phyloP scores from a whole-genome alignment of 2,329 filamentous ascomycete species.

The Beauveria sp. region DNA sequence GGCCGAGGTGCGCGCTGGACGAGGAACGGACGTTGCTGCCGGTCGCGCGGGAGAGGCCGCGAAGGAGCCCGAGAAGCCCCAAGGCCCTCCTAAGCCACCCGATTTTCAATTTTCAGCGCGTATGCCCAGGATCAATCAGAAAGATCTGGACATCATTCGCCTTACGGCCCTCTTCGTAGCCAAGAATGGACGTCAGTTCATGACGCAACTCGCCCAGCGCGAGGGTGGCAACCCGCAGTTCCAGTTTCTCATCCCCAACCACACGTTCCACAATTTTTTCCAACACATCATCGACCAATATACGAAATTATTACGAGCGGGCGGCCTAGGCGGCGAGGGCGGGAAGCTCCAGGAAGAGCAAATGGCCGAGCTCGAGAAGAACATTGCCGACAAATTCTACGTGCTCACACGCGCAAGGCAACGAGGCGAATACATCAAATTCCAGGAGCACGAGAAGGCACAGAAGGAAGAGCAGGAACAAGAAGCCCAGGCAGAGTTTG shows the following conservation, averaged over 20 bases:
- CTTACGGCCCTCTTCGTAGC: constrained; percentile 88
- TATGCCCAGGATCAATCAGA: constrained; percentile 94
- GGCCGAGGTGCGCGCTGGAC: constrained; percentile 73
- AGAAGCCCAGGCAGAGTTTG: constrained; percentile 66
- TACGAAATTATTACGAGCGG: constrained; percentile 63
- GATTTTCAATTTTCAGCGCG: constrained; percentile 90
- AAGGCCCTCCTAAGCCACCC: constrained; percentile 76
- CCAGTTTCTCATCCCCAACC: constrained; percentile 89
- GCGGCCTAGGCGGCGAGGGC: constrained; percentile 57
- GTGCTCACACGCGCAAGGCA: constrained; percentile 74
- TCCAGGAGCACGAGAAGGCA: constrained; percentile 74
- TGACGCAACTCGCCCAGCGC: constrained; percentile 80
- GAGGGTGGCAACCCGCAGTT: constrained; percentile 91
- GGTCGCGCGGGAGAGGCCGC: constrained; percentile 61
- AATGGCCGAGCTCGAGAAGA: constrained; percentile 64
- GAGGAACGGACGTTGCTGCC: constrained; percentile 70
- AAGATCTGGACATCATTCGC: constrained; percentile 69
- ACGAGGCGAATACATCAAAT: constrained; percentile 79
- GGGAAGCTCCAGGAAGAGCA: constrained; percentile 66
- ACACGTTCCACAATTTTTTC: constrained; percentile 95
- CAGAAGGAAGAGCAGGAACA: constrained; percentile 85
- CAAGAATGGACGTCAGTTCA: constrained; percentile 84
- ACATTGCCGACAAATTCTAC: constrained; percentile 70
- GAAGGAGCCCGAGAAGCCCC: constrained; percentile 52
- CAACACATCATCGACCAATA: constrained; percentile 90